These are phyloP conservation scores for Penicillium nucicola DNA, from an alignment of 495 filamentous ascomycete species.

Conservation along the genomic window DNA sequence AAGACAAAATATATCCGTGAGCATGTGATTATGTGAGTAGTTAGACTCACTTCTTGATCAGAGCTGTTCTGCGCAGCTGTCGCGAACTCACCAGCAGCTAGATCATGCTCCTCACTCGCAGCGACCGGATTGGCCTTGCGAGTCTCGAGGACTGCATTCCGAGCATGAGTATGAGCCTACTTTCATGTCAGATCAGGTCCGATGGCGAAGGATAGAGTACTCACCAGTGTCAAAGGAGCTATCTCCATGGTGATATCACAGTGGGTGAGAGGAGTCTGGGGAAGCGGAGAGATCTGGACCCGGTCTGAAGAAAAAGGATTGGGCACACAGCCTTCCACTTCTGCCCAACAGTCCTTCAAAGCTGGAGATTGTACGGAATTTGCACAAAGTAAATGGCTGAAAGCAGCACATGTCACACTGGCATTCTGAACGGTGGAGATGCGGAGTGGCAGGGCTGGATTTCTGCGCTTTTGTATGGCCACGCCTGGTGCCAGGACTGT, in stretches of 20 bases:
- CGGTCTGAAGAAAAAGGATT: too few relatives aligned
- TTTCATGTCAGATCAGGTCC: slow-evolving; percentile 13
- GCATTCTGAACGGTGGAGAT: slow-evolving; percentile 19
- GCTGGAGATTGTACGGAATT: too few relatives aligned
- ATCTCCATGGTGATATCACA: slow-evolving; percentile 51
- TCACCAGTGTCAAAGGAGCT: slow-evolving; percentile 57
- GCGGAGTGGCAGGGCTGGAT: neutral
- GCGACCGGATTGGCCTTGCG: slow-evolving; percentile 71
- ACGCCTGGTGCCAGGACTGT: neutral
- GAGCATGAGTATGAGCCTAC: slow-evolving; percentile 86
- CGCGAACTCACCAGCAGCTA: slow-evolving; percentile 87
- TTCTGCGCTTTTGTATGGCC: neutral
- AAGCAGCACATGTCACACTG: slow-evolving; percentile 13
- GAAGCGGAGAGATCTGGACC: neutral
- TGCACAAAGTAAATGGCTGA: slow-evolving; percentile 11
- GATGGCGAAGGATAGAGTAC: slow-evolving; percentile 8
- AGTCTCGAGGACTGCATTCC: slow-evolving; percentile 73
- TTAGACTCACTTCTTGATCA: slow-evolving; percentile 64
- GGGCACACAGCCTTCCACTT: too few relatives aligned
- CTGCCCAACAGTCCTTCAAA: too few relatives aligned
- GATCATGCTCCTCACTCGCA: slow-evolving; percentile 81
- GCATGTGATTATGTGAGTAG: too few relatives aligned
- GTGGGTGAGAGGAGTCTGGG: slow-evolving; percentile 4
- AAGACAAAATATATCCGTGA: neutral
- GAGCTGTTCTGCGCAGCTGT: slow-evolving; percentile 70